Base-by-base conservation (phyloP, 495 filamentous ascomycete species). In the Cryomyces antarcticus region DNA sequence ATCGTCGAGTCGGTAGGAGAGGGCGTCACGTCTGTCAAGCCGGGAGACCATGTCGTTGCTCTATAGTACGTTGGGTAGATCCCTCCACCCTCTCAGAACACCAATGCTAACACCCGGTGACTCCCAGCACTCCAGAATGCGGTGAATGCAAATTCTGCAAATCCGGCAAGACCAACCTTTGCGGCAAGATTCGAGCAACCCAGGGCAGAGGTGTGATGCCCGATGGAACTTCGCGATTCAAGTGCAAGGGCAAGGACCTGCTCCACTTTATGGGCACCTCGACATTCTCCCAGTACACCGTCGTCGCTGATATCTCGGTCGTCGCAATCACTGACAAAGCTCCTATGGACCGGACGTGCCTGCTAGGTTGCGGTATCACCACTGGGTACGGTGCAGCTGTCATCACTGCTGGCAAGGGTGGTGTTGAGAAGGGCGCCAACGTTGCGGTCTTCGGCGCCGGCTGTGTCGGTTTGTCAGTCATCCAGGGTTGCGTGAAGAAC, bases 261-360 rank as follows among this genome's bases (percentile, higher is more conserved):
- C 75, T 97, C 30, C 89, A 97, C 69, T 97, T 96, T 68, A 97
- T 97, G 89, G 89, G 89, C 54, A 93, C 84, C 41, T 94, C 85
- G 11, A 97, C 89, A 52, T 97, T 97, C 72, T 85, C 83, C 12
- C 88, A 96, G 66, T 97, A 93, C 67, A 96, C 92, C 37, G 89
- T 97, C 46, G 85, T 97, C 9, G 88, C 89, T 59, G 89, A 97
- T 58, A 97, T 97, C 67, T 93, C 85, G 38, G 89, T 95, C 38
- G 89, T 96, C 11, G 80, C 86, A 39, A 85, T 96, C 50, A 92
- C 84, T 41, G 71, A 72, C 43, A 75, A 89, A 50, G 88, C 87
- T n/a, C 77, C 83, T 38, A 93, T 93, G 73, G 89, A 97, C 67
- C 79, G 84, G 44, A 87, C 88, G 13, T 97, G 89, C 59, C 68